Conservation (phyloP, 805 yeast species). For the Metschnikowia lunata region DNA sequence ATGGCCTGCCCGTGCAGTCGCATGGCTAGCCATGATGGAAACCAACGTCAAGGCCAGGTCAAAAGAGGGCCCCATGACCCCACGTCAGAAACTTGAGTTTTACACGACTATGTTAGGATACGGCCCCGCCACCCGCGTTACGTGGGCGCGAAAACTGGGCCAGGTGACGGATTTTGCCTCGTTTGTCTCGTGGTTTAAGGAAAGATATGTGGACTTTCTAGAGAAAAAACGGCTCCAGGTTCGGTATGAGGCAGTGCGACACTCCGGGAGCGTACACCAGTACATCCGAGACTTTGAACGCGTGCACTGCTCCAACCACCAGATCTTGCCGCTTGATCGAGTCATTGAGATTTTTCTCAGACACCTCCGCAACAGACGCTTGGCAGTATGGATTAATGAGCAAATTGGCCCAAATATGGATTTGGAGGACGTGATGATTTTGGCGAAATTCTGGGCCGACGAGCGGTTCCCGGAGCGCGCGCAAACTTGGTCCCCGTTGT, state of each 20-base stretch:
- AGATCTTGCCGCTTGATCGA: slow-evolving; percentile 3
- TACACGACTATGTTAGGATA: slow-evolving; percentile 3
- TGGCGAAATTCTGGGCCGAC: neutral
- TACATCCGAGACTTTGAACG: slow-evolving; percentile 5
- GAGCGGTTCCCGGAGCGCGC: neutral
- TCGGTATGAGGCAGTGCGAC: slow-evolving; percentile 5
- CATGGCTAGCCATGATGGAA: slow-evolving; percentile 8
- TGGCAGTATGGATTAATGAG: slow-evolving; percentile 2
- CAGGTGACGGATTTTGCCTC: slow-evolving; percentile 3
- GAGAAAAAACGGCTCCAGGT: slow-evolving; percentile 3
- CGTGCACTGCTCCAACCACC: slow-evolving; percentile 6
- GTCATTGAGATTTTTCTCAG: slow-evolving; percentile 2
- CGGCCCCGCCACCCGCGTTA: slow-evolving; percentile 4
- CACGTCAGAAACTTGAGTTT: slow-evolving; percentile 1
- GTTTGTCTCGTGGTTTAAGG: slow-evolving; percentile 4
- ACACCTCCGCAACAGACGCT: neutral
- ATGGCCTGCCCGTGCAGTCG: slow-evolving; percentile 8
- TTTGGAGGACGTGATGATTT: slow-evolving; percentile 4
- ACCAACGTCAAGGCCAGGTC: neutral
- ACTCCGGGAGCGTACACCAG: slow-evolving; percentile 4
- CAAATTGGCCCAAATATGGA: slow-evolving; percentile 1
- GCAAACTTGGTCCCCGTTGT: too few species aligned
- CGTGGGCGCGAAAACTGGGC: slow-evolving; percentile 6
- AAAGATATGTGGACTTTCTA: slow-evolving; percentile 2
- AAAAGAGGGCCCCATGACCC: neutral